Base-by-base conservation (phyloP, 2,329 filamentous ascomycete genomes). In the Penicillium sp. region DNA sequence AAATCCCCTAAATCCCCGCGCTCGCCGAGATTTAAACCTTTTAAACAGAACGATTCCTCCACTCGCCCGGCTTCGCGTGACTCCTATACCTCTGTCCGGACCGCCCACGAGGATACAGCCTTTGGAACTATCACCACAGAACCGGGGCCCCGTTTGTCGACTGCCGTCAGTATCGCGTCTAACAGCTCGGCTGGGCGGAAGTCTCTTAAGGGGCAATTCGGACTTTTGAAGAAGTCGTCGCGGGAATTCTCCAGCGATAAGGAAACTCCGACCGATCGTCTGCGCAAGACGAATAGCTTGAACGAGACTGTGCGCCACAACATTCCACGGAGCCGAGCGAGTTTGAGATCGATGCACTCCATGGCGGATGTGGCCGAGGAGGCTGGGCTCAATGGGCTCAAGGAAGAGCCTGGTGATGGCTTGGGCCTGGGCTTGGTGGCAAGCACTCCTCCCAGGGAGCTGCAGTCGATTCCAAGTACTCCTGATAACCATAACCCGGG, bases 1-100 rank as follows among this genome's bases (percentile, higher is more conserved):
- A 91, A 89, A 21, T 75, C 85, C 15, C 74, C 89, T 45, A 91
- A 87, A n/a, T 83, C 86, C 0, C 61, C 61, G 10, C 58, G 59
- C 26, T 62, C 60, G 20, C 60, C 60, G 15, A 56, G 51, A 50
- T 63, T 60, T 41, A 85, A 79, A 55, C 10, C 80, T 65, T 85
- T 58, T 76, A 74, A 54, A 77, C 17, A 51, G n/a, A 75, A 46
- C 76, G 82, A 62, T 73, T 32, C 63, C 9, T 56, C 64, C 6
- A 49, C 61, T 23, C 65, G 72, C 34, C 68, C 71, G 4, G 58
- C 62, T 3, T 75, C 73, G 17, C 68, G 62, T 48, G 68, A 69
- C n/a, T 75, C 73, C 0, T 67, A 68, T 51, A 63, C 65, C 17
- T 75, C 72, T 18, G 63, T 65, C 23, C 65, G 63, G 43, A 63